phyloP scores from a whole-genome alignment of 768 basidiomycete species.

The Kondoa malvinella region DNA sequence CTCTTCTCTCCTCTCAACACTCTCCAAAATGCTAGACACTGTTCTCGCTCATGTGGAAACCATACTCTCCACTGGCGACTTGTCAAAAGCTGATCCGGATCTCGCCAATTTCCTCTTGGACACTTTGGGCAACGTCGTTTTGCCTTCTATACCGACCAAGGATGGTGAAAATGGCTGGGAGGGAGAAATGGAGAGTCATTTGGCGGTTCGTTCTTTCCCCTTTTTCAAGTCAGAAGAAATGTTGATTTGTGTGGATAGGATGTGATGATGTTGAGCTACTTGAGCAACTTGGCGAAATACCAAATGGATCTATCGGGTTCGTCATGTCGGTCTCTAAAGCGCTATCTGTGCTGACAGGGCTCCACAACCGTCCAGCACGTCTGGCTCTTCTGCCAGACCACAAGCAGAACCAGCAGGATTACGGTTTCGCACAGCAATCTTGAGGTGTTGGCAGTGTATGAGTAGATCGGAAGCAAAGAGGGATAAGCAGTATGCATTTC shows the following conservation, averaged over 20 bases:
- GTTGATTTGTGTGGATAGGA: background rate
- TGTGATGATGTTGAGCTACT: slow-evolving; percentile 3
- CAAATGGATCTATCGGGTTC: slow-evolving; percentile 1
- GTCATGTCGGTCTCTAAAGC: background rate
- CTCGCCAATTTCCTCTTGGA: slow-evolving; percentile 12
- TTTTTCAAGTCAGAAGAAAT: background rate
- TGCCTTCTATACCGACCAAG: slow-evolving; percentile 1
- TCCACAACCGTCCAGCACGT: background rate
- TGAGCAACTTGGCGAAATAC: slow-evolving; percentile 6
- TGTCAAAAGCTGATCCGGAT: slow-evolving; percentile 8
- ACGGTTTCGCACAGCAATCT: slow-evolving; percentile 1
- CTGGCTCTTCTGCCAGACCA: slow-evolving; percentile 2
- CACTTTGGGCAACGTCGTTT: slow-evolving; percentile 9
- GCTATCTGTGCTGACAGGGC: background rate
- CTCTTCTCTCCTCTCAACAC: slow-evolving; percentile 10
- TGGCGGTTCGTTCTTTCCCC: background rate
- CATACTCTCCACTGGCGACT: background rate
- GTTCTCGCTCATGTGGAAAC: slow-evolving; percentile 14
- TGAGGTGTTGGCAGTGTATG: background rate
- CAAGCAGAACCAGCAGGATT: background rate
- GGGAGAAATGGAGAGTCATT: background rate
- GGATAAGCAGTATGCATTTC: too few relatives aligned
- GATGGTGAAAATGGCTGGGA: background rate
- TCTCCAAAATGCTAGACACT: slow-evolving; percentile 12
- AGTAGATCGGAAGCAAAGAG: too few relatives aligned